Conservation (phyloP, 2,329 filamentous ascomycete genomes). For the Chalaropsis thielavioides region DNA sequence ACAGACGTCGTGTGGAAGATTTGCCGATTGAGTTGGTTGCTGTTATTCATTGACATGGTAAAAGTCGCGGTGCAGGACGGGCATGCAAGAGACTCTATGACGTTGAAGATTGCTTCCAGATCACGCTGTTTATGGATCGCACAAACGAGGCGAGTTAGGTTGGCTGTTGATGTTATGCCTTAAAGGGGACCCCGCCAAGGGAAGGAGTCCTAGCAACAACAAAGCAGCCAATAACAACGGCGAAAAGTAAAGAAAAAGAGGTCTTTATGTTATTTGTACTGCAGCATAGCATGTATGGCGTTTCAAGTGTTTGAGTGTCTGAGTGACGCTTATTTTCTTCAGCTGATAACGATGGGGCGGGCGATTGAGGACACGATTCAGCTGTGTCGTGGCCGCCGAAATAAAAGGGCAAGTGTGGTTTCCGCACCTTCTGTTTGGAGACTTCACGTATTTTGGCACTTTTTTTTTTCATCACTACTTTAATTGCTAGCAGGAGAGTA, state of each 20-base stretch:
- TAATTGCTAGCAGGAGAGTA: too few species aligned
- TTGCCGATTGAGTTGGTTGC: not conserved
- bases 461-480: not conserved
- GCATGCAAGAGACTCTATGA: not conserved
- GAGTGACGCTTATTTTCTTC: not conserved
- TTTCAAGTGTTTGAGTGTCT: not conserved
- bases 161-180: not conserved
- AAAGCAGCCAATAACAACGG: not conserved
- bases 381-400: not conserved
- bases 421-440: not conserved
- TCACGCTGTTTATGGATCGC: not conserved
- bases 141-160: not conserved
- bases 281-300: too few species aligned
- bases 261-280: not conserved
- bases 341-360: not conserved
- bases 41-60: not conserved
- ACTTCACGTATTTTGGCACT: not conserved
- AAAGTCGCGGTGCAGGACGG: not conserved
- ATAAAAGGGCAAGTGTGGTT: not conserved
- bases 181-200: not conserved
- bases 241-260: not conserved
- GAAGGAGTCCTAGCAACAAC: constrained; percentile 1
- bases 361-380: not conserved
- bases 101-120: not conserved
- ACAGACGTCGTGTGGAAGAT: constrained; percentile 16